These are phyloP conservation scores for Fraxinus anomala DNA, from an alignment of 257 asterid genomes.

Conservation along the genomic window DNA sequence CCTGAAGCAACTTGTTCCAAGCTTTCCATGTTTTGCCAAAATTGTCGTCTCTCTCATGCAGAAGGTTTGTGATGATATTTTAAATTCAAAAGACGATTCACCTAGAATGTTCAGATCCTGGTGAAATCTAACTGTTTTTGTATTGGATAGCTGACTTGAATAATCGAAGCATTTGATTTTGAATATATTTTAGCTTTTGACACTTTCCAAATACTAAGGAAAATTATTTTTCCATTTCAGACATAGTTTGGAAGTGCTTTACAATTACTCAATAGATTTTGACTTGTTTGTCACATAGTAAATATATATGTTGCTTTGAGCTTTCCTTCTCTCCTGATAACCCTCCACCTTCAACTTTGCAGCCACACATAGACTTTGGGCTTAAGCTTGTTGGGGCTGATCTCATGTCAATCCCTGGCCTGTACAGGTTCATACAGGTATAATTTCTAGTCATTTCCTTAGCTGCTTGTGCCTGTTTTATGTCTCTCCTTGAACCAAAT, in stretches of 20 bases:
- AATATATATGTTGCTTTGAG: conserved; percentile 12
- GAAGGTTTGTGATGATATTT: conserved; percentile 58
- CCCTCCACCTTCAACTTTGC: conserved; percentile 34
- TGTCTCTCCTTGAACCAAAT: conserved; percentile 13
- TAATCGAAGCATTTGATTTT: background rate
- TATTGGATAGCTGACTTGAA: conserved; percentile 1
- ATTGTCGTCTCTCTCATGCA: conserved; percentile 81
- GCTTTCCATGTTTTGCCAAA: conserved; percentile 94
- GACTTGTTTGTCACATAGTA: background rate
- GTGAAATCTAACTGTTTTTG: background rate
- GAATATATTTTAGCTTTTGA: background rate
- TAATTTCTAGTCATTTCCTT: conserved; percentile 6
- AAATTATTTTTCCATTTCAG: background rate
- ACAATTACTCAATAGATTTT: conserved; percentile 19
- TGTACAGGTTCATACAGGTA: conserved; percentile 85
- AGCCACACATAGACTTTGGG: conserved; percentile 99
- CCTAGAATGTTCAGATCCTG: background rate
- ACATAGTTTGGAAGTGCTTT: background rate
- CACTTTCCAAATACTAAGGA: background rate
- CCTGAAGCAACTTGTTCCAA: conserved; percentile 94
- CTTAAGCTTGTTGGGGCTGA: conserved; percentile 88
- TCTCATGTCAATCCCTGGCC: conserved; percentile 97
- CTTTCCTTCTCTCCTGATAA: conserved; percentile 5
- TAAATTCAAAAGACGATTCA: background rate
- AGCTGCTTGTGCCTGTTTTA: conserved; percentile 6